Evolutionary conservation across 2,329 filamentous ascomycete species (phyloP).

Genomic region (Pyrenophora teres): DNA sequence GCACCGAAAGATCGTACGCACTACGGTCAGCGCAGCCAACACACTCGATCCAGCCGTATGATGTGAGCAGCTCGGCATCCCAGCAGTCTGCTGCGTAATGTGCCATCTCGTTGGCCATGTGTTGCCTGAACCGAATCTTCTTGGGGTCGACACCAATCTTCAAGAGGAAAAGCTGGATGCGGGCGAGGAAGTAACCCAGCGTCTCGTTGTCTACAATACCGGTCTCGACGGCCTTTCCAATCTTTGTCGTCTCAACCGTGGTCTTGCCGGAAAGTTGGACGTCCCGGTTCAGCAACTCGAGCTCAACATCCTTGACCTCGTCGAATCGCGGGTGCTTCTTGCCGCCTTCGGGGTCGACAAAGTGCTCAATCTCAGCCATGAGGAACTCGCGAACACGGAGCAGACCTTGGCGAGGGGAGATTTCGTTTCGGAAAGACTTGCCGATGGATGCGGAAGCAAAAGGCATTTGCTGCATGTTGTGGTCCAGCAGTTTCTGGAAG

Average conservation of each 20-base stretch:
- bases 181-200: constrained; percentile 93
- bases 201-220: constrained; percentile 96
- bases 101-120: constrained; percentile 89
- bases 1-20: constrained; percentile 90
- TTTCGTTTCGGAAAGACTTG: constrained; percentile 98
- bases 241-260: constrained; percentile 70
- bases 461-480: constrained; percentile 93
- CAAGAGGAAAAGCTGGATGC: constrained; percentile 87
- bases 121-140: constrained; percentile 95
- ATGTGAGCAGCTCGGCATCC: constrained; percentile 92
- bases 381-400: constrained; percentile 94
- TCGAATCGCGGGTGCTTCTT: constrained; percentile 92
- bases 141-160: constrained; percentile 84
- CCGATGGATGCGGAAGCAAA: constrained; percentile 97
- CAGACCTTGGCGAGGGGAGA: constrained; percentile 88
- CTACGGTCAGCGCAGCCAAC: constrained; percentile 95
- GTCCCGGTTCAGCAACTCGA: constrained; percentile 81
- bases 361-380: constrained; percentile 99
- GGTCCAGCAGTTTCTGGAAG: constrained; percentile 94
- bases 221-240: constrained; percentile 83
- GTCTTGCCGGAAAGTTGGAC: constrained; percentile 89
- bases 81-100: constrained; percentile 98
- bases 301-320: constrained; percentile 81
- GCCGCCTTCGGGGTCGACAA: constrained; percentile 89
- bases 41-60: constrained; percentile 97